Conservation (phyloP, 2,329 filamentous ascomycete species). For the Sordariomycetes sp. region DNA sequence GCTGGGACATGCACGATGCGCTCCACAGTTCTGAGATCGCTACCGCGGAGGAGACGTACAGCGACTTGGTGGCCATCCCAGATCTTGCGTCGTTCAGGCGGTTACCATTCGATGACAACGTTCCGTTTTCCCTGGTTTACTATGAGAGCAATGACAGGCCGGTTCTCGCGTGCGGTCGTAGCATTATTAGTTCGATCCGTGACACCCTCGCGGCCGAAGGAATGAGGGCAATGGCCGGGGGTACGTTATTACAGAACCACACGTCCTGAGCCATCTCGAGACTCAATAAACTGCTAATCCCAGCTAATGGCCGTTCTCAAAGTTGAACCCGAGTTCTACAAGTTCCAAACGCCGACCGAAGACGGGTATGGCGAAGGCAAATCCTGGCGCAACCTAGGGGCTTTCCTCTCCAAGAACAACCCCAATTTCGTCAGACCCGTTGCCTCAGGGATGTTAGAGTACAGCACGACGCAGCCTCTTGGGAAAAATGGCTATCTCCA, state of each 20-base stretch:
- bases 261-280: constrained; percentile 44
- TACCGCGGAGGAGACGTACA: too few relatives aligned
- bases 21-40: too few relatives aligned
- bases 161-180: constrained; percentile 66
- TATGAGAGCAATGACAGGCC: constrained; percentile 65
- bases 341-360: not conserved
- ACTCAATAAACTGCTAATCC: constrained; percentile 14
- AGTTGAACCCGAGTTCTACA: not conserved
- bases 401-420: constrained; percentile 61
- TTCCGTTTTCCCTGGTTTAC: constrained; percentile 34
- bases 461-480: constrained; percentile 73
- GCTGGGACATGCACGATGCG: too few relatives aligned
- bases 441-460: constrained; percentile 93
- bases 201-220: constrained; percentile 56
- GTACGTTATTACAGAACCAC: constrained; percentile 84
- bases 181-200: constrained; percentile 55
- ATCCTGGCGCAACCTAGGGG: constrained; percentile 46
- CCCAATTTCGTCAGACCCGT: constrained; percentile 61
- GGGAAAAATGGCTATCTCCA: constrained; percentile 93
- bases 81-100: too few relatives aligned
- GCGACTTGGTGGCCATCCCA: too few relatives aligned
- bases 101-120: too few relatives aligned
- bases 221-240: constrained; percentile 80
- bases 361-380: not conserved
- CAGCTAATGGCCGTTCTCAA: not conserved